Conservation (phyloP, 192 early-diverging fungal species). For the Coemansia reversa region DNA sequence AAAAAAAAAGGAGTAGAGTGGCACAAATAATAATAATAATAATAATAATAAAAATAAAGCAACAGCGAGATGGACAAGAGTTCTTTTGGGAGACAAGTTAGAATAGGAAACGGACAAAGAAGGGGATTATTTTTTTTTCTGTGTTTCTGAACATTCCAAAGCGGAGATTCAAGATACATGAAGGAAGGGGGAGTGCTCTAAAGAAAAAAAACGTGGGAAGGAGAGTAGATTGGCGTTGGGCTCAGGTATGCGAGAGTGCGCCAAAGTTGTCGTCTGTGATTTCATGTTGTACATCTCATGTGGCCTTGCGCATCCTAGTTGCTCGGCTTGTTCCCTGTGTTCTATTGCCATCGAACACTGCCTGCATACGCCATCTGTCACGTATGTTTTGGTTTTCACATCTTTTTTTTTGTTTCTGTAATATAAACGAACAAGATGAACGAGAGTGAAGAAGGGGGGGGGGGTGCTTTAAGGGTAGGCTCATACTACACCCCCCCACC, state of each 20-base stretch:
- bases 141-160: neutral
- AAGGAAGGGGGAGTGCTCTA: neutral
- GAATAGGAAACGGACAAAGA: neutral
- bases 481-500: neutral
- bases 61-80: neutral
- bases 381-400: slow-evolving; percentile 11
- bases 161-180: neutral
- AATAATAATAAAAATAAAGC: neutral
- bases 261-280: slow-evolving; percentile 1
- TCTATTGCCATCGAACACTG: slow-evolving; percentile 17
- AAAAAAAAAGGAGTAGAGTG: neutral
- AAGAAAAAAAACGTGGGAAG: neutral
- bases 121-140: neutral
- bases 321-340: neutral
- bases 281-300: neutral
- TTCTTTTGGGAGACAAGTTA: neutral
- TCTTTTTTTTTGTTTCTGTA: neutral
- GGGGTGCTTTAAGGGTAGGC: neutral
- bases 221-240: neutral
- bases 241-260: neutral
- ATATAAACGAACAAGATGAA: neutral
- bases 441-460: neutral
- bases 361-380: slow-evolving; percentile 20
- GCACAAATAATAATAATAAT: neutral
- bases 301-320: neutral